Conservation (phyloP, 108 stramenopile genomes). For the Nitzschia palea region DNA sequence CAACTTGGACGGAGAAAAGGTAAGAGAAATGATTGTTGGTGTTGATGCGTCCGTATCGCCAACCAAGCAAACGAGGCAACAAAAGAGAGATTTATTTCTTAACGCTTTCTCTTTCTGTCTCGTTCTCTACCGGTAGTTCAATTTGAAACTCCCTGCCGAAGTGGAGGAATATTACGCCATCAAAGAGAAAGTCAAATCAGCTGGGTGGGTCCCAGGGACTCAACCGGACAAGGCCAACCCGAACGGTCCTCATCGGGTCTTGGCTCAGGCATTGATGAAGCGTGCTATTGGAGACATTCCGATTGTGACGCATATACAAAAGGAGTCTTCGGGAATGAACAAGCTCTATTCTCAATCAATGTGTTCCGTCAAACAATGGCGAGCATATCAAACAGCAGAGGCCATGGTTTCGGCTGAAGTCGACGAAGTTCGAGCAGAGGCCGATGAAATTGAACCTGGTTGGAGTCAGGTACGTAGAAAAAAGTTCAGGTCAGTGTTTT, state of each 20-base stretch:
- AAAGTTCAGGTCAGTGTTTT: background rate
- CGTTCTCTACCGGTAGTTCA: conserved; percentile 58
- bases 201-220: conserved; percentile 80
- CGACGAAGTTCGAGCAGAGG: conserved; percentile 89
- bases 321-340: conserved; percentile 90
- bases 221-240: conserved; percentile 14
- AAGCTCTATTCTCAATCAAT: conserved; percentile 88
- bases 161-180: conserved; percentile 87
- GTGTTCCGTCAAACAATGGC: conserved; percentile 91
- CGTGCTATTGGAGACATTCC: conserved; percentile 91
- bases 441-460: conserved; percentile 89
- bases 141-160: conserved; percentile 81
- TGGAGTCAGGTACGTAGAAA: conserved; percentile 71
- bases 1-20: conserved; percentile 84
- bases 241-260: conserved; percentile 55
- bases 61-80: background rate
- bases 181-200: conserved; percentile 65
- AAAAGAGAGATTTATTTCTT: background rate
- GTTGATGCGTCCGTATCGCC: too few relatives aligned
- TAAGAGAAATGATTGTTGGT: too few relatives aligned
- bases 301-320: conserved; percentile 88
- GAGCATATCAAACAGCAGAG: conserved; percentile 83
- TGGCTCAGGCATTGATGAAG: conserved; percentile 92
- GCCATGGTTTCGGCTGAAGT: conserved; percentile 84
- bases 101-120: background rate